Base-by-base conservation (phyloP, 345 rosid genomes). In the Populus nigra region DNA sequence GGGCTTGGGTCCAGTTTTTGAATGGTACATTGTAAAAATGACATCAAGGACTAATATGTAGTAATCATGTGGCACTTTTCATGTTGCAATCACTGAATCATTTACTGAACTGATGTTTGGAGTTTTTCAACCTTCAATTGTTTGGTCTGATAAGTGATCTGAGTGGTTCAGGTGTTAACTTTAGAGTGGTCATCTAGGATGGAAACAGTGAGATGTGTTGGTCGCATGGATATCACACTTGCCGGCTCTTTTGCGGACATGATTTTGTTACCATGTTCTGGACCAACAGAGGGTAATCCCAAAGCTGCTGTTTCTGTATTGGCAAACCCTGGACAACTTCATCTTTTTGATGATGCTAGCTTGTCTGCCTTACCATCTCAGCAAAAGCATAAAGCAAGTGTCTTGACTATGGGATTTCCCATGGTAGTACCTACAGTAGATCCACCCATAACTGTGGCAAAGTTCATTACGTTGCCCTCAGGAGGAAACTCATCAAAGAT, bases 191-290 rank as follows among this genome's bases (percentile, higher is more conserved):
- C 94, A 69, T 87, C 88, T 80, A 88, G 89, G 81, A 55, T 86
- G 82, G 91, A 89, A 83, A 83, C 83, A 72, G 72, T 92, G 83
- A 89, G 84, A 86, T 92, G 93, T 81, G 70, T 84, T 59, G 84
- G 85, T 82, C 94, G 91, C 45, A 80, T 80, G 70, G 96, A 92
- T 85, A 86, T 92, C 83, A 83, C 86, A 81, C 94, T 89, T 59
- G 82, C 77, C 73, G 92, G 98, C 76, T 89, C 93, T 76, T 92
- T 91, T 83, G 93, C 91, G 72, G 97, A 94, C 83, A 90, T 90
- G 92, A 88, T 90, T 79, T 83, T 94, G 74, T 79, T 91, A 78
- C 87, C 93, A 35, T 83, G 85, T 78, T 82, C 79, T 69, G 81
- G 88, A 69, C 73, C 80, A 70, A 83, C 72, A 71, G 81, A 69